Base-by-base conservation (phyloP, 2,329 filamentous ascomycete genomes). In the Exophiala spinifera region DNA sequence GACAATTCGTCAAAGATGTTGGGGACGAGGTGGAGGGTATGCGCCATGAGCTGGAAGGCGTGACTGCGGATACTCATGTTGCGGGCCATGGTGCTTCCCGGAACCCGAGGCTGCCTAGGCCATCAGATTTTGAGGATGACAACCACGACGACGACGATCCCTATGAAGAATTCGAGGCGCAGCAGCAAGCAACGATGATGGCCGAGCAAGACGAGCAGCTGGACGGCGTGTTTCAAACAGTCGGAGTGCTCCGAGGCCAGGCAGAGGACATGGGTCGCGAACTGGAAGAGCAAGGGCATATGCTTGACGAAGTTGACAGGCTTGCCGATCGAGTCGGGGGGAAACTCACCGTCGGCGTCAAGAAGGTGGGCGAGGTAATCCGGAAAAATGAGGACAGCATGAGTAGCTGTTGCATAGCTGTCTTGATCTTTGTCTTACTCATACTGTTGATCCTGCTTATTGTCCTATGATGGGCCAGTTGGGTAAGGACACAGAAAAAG, bases 261-360 rank as follows among this genome's bases (percentile, higher is more conserved):
- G 95, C 94, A 1, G 86, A 95, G 72, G 89, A 91, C 64, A 99
- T 99, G 92, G 92, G 94, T 1, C 79, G 92, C 53, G 94, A 99
- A 76, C 78, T 99, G 43, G 95, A 96, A 73, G 94, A 99, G 75
- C 94, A 99, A 78, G 81, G 81, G 19, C 89, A 91, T 70, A 87
- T 97, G 81, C 78, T 99, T 53, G 86, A 94, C 60, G 85, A 88
- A 49, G 87, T 95, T 37, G 92, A 97, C 72, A 81, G 79, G 25
- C 78, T 95, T 53, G 90, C 89, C 3, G 91, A 97, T 70, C 81
- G 92, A 31, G 91, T 99, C 1, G 88, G 89, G 13, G 88, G 89
- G 1, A 86, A 94, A 68, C 73, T 99, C 65, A 84, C 90, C 74
- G 90, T 80, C 52, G 94, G 94, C 17, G 83, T 97, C 76, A 87